Percentiles rank a stretch among this genome's conserved stretches.
phyloP scores from a whole-genome alignment of 306 rosid genomes.

The Heteromeles arbutifolia region DNA sequence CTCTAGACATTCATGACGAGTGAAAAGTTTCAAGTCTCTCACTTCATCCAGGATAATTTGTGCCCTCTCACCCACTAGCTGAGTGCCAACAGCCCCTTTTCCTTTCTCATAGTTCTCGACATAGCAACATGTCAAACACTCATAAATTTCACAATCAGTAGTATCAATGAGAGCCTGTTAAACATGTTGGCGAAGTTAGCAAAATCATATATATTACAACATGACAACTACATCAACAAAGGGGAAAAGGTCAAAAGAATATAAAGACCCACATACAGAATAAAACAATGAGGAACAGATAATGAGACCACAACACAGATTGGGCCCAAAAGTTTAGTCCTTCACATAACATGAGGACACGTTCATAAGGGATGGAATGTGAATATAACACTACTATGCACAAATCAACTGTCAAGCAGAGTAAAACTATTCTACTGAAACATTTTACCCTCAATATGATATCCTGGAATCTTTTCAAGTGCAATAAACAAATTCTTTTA shows the following conservation, averaged over 20 bases:
- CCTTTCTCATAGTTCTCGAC: conserved; percentile 51
- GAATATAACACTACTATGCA: neutral
- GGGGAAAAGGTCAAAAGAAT: neutral
- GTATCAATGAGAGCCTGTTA: conserved; percentile 78
- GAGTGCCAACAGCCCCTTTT: conserved; percentile 85
- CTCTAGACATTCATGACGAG: conserved; percentile 63
- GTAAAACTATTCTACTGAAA: neutral
- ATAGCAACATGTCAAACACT: conserved; percentile 61
- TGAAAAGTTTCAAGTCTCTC: conserved; percentile 35
- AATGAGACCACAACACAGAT: neutral
- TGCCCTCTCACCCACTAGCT: conserved; percentile 83
- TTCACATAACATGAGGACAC: neutral
- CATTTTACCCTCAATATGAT: neutral
- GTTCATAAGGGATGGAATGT: neutral
- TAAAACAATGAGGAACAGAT: neutral
- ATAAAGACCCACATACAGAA: neutral
- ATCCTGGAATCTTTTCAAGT: neutral
- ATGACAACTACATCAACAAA: neutral
- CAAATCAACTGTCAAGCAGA: neutral
- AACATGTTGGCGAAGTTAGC: conserved; percentile 3
- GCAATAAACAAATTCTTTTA: neutral
- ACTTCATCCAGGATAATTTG: conserved; percentile 76
- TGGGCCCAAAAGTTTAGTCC: neutral
- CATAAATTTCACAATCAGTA: conserved; percentile 65
- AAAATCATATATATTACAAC: neutral